Conservation (phyloP, 441 rosid genomes). For the Gossypium davidsonii region DNA sequence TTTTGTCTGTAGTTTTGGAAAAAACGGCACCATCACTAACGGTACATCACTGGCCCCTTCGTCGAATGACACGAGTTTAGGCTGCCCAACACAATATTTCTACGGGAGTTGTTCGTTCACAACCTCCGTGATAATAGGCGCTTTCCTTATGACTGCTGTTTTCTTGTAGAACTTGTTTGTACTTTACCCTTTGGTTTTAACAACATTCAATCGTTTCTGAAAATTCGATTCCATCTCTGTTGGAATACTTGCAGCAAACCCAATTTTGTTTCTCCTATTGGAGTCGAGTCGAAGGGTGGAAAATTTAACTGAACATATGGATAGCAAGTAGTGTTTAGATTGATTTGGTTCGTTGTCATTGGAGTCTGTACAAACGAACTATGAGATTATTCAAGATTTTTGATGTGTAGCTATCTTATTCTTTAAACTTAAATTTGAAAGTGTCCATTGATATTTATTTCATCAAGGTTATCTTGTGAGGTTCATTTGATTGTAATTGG, state of each 20-base stretch:
- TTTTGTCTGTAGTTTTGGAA: slow-evolving; percentile 45
- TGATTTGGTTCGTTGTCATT: slow-evolving; percentile 10
- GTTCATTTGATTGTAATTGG: not conserved
- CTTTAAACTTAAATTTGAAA: too few relatives aligned
- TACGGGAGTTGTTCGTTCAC: slow-evolving; percentile 28
- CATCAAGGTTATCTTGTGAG: not conserved
- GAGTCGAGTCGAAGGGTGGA: slow-evolving; percentile 29
- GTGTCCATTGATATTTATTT: not conserved
- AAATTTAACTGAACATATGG: slow-evolving; percentile 26
- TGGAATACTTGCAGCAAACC: slow-evolving; percentile 31
- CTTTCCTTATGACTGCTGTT: slow-evolving; percentile 30
- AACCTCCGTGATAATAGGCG: slow-evolving; percentile 41
- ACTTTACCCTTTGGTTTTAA: slow-evolving; percentile 8
- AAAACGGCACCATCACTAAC: slow-evolving; percentile 61
- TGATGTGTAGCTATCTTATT: too few relatives aligned
- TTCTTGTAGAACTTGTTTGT: slow-evolving; percentile 41
- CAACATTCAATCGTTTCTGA: not conserved
- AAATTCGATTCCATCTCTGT: slow-evolving; percentile 13
- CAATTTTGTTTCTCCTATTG: slow-evolving; percentile 55
- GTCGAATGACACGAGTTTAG: slow-evolving; percentile 60
- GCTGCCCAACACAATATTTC: slow-evolving; percentile 28
- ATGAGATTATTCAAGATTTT: slow-evolving; percentile 6
- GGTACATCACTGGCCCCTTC: slow-evolving; percentile 71
- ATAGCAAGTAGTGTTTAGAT: slow-evolving; percentile 18
- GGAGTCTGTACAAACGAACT: slow-evolving; percentile 27